Percentiles rank a stretch among this genome's conserved stretches.
These are phyloP conservation scores for Botrytis cinerea DNA, from an alignment of 2,329 filamentous ascomycete species.

Conservation along the genomic window DNA sequence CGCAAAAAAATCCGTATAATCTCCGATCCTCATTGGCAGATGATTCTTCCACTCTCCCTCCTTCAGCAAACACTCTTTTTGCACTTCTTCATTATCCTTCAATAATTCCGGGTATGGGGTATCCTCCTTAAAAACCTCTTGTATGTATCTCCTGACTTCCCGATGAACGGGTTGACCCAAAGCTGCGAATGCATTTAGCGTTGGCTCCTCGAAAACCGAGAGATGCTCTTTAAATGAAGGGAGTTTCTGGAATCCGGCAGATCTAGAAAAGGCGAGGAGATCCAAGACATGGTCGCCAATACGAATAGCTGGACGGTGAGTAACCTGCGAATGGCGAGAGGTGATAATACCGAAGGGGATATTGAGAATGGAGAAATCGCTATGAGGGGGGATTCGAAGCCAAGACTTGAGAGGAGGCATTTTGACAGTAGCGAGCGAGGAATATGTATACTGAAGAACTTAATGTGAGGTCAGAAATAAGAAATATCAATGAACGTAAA, in stretches of 20 bases:
- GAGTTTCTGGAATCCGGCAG: slow-evolving; percentile 60
- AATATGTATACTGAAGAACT: not conserved
- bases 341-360: slow-evolving; percentile 77
- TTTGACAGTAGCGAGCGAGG: slow-evolving; percentile 12
- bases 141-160: slow-evolving; percentile 68
- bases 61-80: slow-evolving; percentile 59
- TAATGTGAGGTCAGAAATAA: not conserved
- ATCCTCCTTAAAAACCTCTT: slow-evolving; percentile 62
- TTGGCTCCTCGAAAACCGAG: slow-evolving; percentile 63
- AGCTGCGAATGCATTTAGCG: slow-evolving; percentile 72
- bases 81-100: slow-evolving; percentile 60
- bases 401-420: slow-evolving; percentile 41
- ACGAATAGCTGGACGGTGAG: slow-evolving; percentile 62
- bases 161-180: slow-evolving; percentile 68
- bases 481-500: not conserved
- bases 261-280: slow-evolving; percentile 60
- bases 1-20: slow-evolving; percentile 86
- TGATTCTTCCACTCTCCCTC: slow-evolving; percentile 63
- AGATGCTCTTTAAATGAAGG: slow-evolving; percentile 55
- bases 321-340: slow-evolving; percentile 45
- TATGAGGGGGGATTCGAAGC: slow-evolving; percentile 38
- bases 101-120: slow-evolving; percentile 63
- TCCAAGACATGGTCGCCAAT: slow-evolving; percentile 70
- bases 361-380: slow-evolving; percentile 68
- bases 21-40: slow-evolving; percentile 74